Evolutionary conservation across 768 basidiomycete genomes (phyloP).

Genomic region (Trametes villosa): DNA sequence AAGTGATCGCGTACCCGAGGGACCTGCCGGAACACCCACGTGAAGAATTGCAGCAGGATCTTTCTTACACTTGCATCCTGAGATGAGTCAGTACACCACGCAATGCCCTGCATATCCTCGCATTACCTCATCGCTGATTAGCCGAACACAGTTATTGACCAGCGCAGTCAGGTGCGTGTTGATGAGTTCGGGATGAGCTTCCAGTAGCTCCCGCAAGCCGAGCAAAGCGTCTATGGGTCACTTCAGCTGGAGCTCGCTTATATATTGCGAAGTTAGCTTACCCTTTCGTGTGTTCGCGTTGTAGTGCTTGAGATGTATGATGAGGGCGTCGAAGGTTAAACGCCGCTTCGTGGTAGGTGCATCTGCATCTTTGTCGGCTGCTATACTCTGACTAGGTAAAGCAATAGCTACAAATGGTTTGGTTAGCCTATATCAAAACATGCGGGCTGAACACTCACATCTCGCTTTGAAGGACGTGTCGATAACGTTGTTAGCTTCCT

Average conservation of each 20-base stretch:
- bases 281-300: conserved; percentile 78
- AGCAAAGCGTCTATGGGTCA: conserved; percentile 64
- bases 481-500: conserved; percentile 78
- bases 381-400: conserved; percentile 83
- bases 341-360: conserved; percentile 78
- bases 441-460: conserved; percentile 55
- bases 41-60: conserved; percentile 64
- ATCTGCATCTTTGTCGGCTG: conserved; percentile 53
- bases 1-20: conserved; percentile 48
- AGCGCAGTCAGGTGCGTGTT: conserved; percentile 56
- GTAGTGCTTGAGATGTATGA: conserved; percentile 83
- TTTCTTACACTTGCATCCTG: conserved; percentile 86
- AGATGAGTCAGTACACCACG: not conserved
- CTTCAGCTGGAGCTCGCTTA: not conserved
- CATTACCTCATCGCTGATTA: conserved; percentile 85
- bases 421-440: not conserved
- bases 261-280: conserved; percentile 23
- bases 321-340: conserved; percentile 75
- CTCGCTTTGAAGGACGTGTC: conserved; percentile 96
- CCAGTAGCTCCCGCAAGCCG: conserved; percentile 74
- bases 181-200: conserved; percentile 60
- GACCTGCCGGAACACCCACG: conserved; percentile 73
- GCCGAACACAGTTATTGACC: conserved; percentile 62
- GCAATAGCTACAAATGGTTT: conserved; percentile 74
- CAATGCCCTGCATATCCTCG: too few relatives aligned